Evolutionary conservation across 176 grass and related monocot species (phyloP), one percentile per base, ranked within the genome.

Genomic region (Hyparrhenia diplandra): DNA sequence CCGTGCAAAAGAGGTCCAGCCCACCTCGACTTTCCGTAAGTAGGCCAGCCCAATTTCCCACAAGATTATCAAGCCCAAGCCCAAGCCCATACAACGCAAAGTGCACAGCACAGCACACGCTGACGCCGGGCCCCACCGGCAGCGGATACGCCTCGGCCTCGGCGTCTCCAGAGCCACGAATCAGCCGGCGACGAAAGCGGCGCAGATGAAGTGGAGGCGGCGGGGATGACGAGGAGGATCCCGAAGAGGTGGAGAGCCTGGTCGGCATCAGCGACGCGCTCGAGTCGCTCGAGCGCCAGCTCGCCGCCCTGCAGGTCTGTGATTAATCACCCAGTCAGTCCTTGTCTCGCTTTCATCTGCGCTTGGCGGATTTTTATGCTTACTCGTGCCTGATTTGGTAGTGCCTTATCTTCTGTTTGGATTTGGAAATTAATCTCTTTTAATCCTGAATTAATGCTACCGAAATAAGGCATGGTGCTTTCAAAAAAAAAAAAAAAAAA

Each of bases 201-300:
- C n/a, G n/a, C n/a, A n/a, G n/a, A n/a, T n/a, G n/a, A n/a, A n/a
- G n/a, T n/a, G n/a, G n/a, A n/a, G n/a, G n/a, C n/a, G n/a, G n/a
- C n/a, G 40, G 21, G 7, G 21, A 1, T 0, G 37, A 9, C 4
- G 37, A 40, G 37, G 37, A 9, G 37, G 21, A 57, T 23, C 23
- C 24, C 36, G 52, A 57, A n/a, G n/a, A n/a, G 20, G 80, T 28
- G 66, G 86, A 84, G 52, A 76, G 64, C 69, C 92, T 98, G 4
- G 75, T 84, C 14, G 75, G 87, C 20, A 93, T 98, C 73, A 84
- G 84, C 65, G 80, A 92, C 64, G 95, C 95, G 69, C 88, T 98
- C 10, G 81, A 86, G 37, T 91, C 92, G 58, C 88, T 98, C 14
- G 95, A 98, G 88, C 87, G 62, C 51, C 90, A 94, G 86, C 88